phyloP scores from a whole-genome alignment of 176 grass and related monocot genomes.

The Calamus simplicifolius region DNA sequence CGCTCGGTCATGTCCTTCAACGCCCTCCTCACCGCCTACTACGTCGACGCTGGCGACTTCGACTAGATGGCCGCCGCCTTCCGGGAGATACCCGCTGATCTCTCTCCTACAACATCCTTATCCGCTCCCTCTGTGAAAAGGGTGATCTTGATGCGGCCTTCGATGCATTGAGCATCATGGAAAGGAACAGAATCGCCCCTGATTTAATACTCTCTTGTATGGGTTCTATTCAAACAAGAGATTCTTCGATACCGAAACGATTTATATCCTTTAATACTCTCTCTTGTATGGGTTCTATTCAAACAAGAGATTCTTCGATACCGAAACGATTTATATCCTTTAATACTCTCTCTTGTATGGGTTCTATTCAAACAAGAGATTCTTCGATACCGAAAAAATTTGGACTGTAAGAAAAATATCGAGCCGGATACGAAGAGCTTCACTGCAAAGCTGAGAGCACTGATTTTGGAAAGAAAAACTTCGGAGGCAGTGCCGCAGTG shows the following conservation, averaged over 20 bases:
- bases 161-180: slow-evolving; percentile 32
- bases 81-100: slow-evolving; percentile 29
- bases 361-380: slow-evolving; percentile 1
- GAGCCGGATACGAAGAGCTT: no score
- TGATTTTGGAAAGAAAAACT: no score
- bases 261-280: no score
- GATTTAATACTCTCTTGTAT: slow-evolving; percentile 25
- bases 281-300: no score
- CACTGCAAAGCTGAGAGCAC: no score
- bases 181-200: slow-evolving; percentile 29
- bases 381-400: slow-evolving; percentile 24
- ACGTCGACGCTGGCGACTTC: not conserved
- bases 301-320: no score
- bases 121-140: slow-evolving; percentile 25
- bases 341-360: no score
- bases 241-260: no score
- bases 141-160: slow-evolving; percentile 37
- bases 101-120: slow-evolving; percentile 60
- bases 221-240: no score
- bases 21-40: slow-evolving; percentile 30
- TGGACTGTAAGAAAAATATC: slow-evolving; percentile 11
- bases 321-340: no score
- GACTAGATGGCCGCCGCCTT: slow-evolving; percentile 22
- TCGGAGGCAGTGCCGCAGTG: no score
- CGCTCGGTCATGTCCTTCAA: slow-evolving; percentile 29